Percentiles rank a stretch among this genome's conserved stretches.
phyloP scores from a whole-genome alignment of 768 basidiomycete species.

The Agaricus sinodeliciosus region DNA sequence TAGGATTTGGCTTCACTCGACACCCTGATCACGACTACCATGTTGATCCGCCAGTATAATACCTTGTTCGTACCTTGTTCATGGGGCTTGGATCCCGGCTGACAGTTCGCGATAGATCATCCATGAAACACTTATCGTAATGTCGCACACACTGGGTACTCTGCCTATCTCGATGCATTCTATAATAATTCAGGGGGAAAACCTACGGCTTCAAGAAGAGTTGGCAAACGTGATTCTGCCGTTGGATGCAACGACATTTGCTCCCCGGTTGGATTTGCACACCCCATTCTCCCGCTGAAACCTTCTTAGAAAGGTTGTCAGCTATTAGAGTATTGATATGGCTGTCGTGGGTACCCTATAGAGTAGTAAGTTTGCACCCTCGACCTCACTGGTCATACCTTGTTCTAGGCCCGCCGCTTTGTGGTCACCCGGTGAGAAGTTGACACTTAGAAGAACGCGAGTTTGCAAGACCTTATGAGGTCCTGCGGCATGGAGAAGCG shows the following conservation, averaged over 20 bases:
- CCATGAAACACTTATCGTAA: not conserved
- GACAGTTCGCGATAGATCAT: not conserved
- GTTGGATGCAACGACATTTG: slow-evolving; percentile 8
- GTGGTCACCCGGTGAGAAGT: not conserved
- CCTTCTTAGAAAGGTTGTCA: slow-evolving; percentile 11
- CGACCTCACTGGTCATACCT: slow-evolving; percentile 2
- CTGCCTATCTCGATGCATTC: not conserved
- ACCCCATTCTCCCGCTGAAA: slow-evolving; percentile 7
- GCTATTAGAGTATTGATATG: slow-evolving; percentile 6
- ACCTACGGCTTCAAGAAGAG: slow-evolving; percentile 2
- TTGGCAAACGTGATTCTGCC: slow-evolving; percentile 1
- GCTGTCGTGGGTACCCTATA: slow-evolving; percentile 5
- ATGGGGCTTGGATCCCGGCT: too few relatives aligned
- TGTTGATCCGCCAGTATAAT: not conserved
- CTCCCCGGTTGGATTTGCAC: slow-evolving; percentile 7
- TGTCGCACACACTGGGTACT: not conserved
- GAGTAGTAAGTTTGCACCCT: not conserved
- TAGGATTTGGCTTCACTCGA: not conserved
- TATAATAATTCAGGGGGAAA: slow-evolving; percentile 3
- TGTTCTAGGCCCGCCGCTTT: slow-evolving; percentile 5
- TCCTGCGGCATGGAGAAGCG: not conserved
- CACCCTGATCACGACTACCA: not conserved
- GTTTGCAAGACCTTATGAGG: not conserved
- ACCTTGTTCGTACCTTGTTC: too few relatives aligned
- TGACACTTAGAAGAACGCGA: not conserved